Evolutionary conservation across 2,329 filamentous ascomycete genomes (phyloP), one percentile per base, ranked within the genome.

Genomic region (Penicillium sp.): DNA sequence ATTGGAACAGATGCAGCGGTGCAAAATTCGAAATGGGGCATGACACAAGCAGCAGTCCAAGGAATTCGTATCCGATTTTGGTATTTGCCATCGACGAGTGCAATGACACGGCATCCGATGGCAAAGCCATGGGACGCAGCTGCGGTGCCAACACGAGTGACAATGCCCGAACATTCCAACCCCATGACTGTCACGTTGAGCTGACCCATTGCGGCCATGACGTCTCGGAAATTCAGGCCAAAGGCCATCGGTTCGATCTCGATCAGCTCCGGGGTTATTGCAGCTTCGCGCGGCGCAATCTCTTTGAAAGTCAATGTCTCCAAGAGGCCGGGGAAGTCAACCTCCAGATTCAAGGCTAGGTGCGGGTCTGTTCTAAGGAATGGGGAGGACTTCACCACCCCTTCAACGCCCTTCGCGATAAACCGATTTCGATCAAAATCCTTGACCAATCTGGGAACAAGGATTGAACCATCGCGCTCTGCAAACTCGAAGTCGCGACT

Each of bases 171-270:
- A 40, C 61, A 63, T 42, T 72, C 69, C 2, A 61, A 50, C 10
- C 68, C 68, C 24, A 71, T 48, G 3, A 51, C 24, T 18, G 48
- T 44, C 11, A 59, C 55, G 14, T 57, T 53, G 8, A 66, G 48
- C 48, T 65, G 64, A 10, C 63, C 62, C 47, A 65, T 51, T 18
- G 58, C 56, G 43, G 61, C 53, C 54, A 66, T 55, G 24, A 66
- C 50, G 42, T 68, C 67, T 9, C 59, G 58, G 54, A 67, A 71
- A 47, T 69, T 71, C 31, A 71, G 34, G 9, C 67, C 68, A 14
- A 61, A 59, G 1, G 66, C 67, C n/a, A 58, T 55, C 13, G 63
- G 56, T 16, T 68, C 49, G 16, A 72, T 65, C 31, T 70, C 64
- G 22, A 72, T 49, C 2, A 62, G 41, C 10, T 64, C 56, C 5